phyloP scores from a whole-genome alignment of 2,329 filamentous ascomycete species.

The Phaeosphaeriaceae sp. region DNA sequence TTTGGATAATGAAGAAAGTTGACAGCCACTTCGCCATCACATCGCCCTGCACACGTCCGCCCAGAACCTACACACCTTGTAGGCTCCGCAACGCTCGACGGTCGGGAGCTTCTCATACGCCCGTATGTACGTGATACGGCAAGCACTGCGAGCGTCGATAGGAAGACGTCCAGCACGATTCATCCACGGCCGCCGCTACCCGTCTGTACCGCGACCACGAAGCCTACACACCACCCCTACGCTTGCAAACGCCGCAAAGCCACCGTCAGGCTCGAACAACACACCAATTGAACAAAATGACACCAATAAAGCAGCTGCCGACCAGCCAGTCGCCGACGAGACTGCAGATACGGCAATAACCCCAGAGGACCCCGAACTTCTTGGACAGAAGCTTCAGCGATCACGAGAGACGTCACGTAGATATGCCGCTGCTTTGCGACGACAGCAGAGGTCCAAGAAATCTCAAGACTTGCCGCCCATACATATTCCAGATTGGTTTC shows the following conservation, averaged over 20 bases:
- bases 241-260: constrained; percentile 36
- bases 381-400: constrained; percentile 46
- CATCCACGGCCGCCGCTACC: constrained; percentile 47
- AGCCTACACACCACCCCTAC: constrained; percentile 43
- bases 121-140: constrained; percentile 53
- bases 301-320: constrained; percentile 24
- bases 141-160: constrained; percentile 50
- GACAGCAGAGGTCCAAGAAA: constrained; percentile 42
- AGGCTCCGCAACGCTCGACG: not conserved
- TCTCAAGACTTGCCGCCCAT: constrained; percentile 47
- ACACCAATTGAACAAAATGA: constrained; percentile 35
- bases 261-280: constrained; percentile 36
- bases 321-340: constrained; percentile 27
- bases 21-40: not conserved
- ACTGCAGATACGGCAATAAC: constrained; percentile 28
- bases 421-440: constrained; percentile 44
- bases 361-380: constrained; percentile 40
- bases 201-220: constrained; percentile 34
- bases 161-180: constrained; percentile 46
- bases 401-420: constrained; percentile 42
- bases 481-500: constrained; percentile 65
- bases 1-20: constrained; percentile 1
- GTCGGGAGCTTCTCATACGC: constrained; percentile 25
- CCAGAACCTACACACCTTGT: not conserved
- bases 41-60: not conserved